Conservation (phyloP, 176 grass and related monocot species). For the Eremochloa ophiuroides region DNA sequence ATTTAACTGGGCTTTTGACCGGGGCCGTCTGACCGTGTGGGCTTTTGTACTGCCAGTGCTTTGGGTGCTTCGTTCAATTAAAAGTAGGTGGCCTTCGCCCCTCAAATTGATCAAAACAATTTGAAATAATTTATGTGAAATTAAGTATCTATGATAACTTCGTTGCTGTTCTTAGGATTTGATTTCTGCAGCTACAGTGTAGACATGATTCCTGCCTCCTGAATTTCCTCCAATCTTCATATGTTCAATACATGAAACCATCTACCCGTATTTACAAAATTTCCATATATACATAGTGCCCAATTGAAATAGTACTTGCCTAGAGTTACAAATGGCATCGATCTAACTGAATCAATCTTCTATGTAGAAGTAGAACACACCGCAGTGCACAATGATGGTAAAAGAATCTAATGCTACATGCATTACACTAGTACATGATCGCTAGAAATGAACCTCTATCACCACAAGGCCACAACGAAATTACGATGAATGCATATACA, state of each 20-base stretch:
- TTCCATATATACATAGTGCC: background rate
- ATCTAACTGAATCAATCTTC: constrained; percentile 7
- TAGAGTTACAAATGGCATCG: background rate
- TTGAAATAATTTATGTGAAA: too few relatives aligned
- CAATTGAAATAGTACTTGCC: background rate
- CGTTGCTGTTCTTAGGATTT: too few relatives aligned
- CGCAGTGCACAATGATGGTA: background rate
- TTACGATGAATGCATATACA: background rate
- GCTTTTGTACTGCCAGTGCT: too few relatives aligned
- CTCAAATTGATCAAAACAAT: too few relatives aligned
- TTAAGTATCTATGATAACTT: too few relatives aligned
- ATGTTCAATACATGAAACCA: background rate
- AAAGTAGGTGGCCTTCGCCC: too few relatives aligned
- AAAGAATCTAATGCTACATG: background rate
- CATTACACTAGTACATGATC: background rate
- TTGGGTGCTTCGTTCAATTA: too few relatives aligned
- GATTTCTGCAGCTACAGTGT: background rate
- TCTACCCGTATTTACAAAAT: background rate
- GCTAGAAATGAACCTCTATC: constrained; percentile 11
- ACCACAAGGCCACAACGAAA: background rate
- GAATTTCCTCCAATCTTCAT: background rate
- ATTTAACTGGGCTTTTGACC: too few relatives aligned
- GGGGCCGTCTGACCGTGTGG: too few relatives aligned
- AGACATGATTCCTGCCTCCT: background rate
- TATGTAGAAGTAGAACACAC: background rate